Evolutionary conservation across 2,329 filamentous ascomycete genomes (phyloP), one percentile per base, ranked within the genome.

Genomic region (Sphaerulina vaccinii): DNA sequence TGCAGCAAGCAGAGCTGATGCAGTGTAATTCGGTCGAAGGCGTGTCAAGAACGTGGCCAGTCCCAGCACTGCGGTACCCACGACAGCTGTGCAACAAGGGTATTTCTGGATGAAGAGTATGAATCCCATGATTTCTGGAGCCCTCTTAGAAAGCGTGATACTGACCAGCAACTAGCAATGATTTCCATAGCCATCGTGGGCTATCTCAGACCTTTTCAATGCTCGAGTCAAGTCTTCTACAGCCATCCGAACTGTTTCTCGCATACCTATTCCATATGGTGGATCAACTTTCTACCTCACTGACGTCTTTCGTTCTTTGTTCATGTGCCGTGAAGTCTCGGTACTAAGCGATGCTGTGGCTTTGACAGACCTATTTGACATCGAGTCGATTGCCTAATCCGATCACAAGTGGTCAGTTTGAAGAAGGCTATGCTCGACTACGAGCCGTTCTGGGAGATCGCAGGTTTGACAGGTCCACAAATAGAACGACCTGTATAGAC

Each of bases 341-440:
- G 21, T 3, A 8, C 18, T 24, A 40, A n/a, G 29, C 35, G 18
- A 35, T 15, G 16, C 36, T 35, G 41, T 33, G 49, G 49, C 49
- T 47, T 52, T 47, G 42, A 37, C 27, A 15, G 19, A 9, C 5
- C 43, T 38, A 35, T 41, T 40, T 47, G 29, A 37, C 46, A 19
- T 47, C 41, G 36, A 40, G 49, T 24, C n/a, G 23, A 24, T 27
- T 52, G 2, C 49, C 49, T 15, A 19, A 23, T 22, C 18, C 47
- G 27, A 43, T 21, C 38, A 36, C 7, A 22, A 24, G 9, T 21
- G 19, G 18, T 11, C 32, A 37, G n/a, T 16, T 36, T 18, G 3
- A 22, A 23, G 21, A 38, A 11, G 24, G 9, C 18, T 37, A 22
- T 19, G 32, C 29, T n/a, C 9, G 15, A 18, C 9, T 5, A 13